These are phyloP conservation scores for Wickerhamomyces sp. DNA, from an alignment of 1,139 yeast species.

Conservation along the genomic window DNA sequence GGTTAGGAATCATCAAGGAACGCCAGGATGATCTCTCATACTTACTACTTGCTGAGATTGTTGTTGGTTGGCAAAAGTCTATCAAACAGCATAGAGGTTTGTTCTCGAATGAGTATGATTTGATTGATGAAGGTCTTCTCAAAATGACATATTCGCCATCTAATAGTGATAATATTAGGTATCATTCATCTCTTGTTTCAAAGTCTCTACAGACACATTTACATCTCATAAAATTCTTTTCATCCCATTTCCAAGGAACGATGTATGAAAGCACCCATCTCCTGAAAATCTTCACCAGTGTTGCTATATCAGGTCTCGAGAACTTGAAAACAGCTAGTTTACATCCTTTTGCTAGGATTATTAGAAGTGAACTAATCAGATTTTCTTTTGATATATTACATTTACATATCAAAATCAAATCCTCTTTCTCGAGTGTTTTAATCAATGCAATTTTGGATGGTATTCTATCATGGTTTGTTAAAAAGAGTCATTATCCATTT, in stretches of 20 bases:
- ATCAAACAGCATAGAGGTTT: constrained; percentile 60
- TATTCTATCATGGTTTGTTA: constrained; percentile 74
- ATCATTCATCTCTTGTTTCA: constrained; percentile 44
- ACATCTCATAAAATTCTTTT: constrained; percentile 60
- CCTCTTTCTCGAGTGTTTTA: constrained; percentile 42
- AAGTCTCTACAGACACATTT: constrained; percentile 69
- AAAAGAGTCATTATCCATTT: constrained; percentile 65
- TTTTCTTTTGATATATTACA: constrained; percentile 65
- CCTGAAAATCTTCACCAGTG: constrained; percentile 62
- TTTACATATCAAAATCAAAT: constrained; percentile 43
- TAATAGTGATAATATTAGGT: constrained; percentile 56
- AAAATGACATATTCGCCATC: constrained; percentile 92
- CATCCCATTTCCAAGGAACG: constrained; percentile 82
- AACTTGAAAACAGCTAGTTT: constrained; percentile 57
- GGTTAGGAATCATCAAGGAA: constrained; percentile 80
- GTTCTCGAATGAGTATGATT: constrained; percentile 56
- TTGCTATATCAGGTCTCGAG: constrained; percentile 54
- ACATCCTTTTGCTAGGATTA: constrained; percentile 77
- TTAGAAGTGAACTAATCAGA: constrained; percentile 68
- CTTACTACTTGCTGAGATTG: constrained; percentile 63
- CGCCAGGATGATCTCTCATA: constrained; percentile 52
- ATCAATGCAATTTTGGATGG: constrained; percentile 58
- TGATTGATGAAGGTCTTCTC: constrained; percentile 57
- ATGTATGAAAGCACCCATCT: constrained; percentile 69
- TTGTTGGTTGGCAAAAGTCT: constrained; percentile 60